Evolutionary conservation across 768 basidiomycete species (phyloP).

Genomic region (Tephrocybe sp.): DNA sequence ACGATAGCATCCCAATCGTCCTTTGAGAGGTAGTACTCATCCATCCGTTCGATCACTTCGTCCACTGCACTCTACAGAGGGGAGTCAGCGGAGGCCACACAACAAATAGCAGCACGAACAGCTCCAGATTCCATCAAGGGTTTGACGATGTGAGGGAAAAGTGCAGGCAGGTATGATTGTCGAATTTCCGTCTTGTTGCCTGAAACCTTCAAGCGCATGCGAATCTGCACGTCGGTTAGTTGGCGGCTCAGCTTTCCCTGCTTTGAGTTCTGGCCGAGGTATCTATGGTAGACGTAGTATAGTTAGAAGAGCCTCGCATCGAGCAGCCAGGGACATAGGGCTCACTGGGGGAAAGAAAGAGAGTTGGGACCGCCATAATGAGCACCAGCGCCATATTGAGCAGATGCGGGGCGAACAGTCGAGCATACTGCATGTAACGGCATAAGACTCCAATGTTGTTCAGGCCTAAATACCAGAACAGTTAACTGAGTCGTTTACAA

Average conservation of each 20-base stretch:
- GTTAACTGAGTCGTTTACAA: not conserved
- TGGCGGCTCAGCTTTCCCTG: constrained; percentile 77
- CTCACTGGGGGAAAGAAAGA: constrained; percentile 84
- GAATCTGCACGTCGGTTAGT: constrained; percentile 87
- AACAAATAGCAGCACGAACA: constrained; percentile 44
- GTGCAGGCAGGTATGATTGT: constrained; percentile 86
- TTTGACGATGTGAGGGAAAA: constrained; percentile 76
- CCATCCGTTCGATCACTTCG: constrained; percentile 85
- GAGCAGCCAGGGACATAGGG: constrained; percentile 14
- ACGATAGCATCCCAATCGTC: constrained; percentile 98
- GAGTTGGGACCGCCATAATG: constrained; percentile 65
- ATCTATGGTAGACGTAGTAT: constrained; percentile 56
- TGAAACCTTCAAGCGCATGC: constrained; percentile 93
- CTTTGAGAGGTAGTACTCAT: constrained; percentile 87
- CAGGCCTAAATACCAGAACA: constrained; percentile 47
- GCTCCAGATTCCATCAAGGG: constrained; percentile 74
- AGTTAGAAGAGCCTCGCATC: not conserved
- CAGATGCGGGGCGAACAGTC: constrained; percentile 83
- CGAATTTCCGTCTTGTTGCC: constrained; percentile 89
- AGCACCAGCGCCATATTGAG: constrained; percentile 69
- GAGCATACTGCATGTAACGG: constrained; percentile 92
- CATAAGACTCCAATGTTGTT: constrained; percentile 96
- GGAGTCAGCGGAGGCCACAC: not conserved
- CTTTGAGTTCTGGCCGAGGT: constrained; percentile 98
- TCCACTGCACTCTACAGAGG: constrained; percentile 67